A percentile compares a stretch with the other conserved stretches of the same genome.
phyloP scores from a whole-genome alignment of 2,329 filamentous ascomycete species.

The Alternaria atra region DNA sequence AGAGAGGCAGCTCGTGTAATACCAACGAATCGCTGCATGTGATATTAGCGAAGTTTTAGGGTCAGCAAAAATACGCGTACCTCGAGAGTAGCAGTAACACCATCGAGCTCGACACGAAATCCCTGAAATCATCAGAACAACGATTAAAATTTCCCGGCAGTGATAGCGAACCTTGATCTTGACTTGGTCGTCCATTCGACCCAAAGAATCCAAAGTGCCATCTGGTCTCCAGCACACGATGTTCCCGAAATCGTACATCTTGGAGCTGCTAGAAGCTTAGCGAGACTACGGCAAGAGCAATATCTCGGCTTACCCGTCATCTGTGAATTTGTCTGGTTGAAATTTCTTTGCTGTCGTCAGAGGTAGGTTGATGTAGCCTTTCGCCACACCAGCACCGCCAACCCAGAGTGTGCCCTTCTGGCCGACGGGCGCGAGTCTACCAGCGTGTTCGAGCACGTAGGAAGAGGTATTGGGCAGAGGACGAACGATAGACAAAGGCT shows the following conservation, averaged over 20 bases:
- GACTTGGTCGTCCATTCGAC: constrained; percentile 68
- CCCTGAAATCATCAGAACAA: constrained; percentile 50
- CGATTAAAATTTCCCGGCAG: too few relatives aligned
- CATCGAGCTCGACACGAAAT: constrained; percentile 69
- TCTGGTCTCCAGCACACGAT: constrained; percentile 64
- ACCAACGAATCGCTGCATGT: constrained; percentile 50
- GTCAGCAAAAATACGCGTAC: neutral
- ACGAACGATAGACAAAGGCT: constrained; percentile 62
- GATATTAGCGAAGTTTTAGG: constrained; percentile 5
- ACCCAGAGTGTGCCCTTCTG: constrained; percentile 65
- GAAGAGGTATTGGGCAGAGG: constrained; percentile 67
- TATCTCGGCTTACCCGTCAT: constrained; percentile 56
- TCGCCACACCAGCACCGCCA: constrained; percentile 64
- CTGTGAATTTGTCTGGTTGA: constrained; percentile 61
- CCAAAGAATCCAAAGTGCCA: constrained; percentile 64
- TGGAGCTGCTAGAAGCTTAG: constrained; percentile 30
- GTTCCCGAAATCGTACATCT: constrained; percentile 70
- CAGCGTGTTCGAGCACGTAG: constrained; percentile 62
- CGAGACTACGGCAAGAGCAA: neutral
- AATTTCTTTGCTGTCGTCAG: constrained; percentile 62
- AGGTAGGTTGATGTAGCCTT: constrained; percentile 65
- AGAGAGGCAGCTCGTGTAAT: constrained; percentile 61
- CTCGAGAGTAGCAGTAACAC: constrained; percentile 56
- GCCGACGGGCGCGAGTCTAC: constrained; percentile 58
- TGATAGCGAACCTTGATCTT: constrained; percentile 60